A percentile compares a stretch with the other conserved stretches of the same genome.
phyloP scores from a whole-genome alignment of 352 stramenopile species.

The Pythium rhizo-oryzae region DNA sequence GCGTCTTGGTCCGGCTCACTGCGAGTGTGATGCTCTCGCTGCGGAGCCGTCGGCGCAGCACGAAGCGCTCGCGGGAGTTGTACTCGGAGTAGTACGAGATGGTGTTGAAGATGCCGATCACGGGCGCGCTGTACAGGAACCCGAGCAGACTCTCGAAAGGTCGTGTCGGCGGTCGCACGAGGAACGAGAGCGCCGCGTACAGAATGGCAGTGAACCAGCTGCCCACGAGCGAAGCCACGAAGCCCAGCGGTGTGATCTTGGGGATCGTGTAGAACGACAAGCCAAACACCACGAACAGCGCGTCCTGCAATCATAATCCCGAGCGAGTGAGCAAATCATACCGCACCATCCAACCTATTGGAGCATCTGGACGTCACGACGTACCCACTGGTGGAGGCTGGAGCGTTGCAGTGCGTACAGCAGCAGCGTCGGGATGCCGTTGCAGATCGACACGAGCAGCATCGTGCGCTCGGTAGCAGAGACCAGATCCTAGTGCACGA shows the following conservation, averaged over 20 bases:
- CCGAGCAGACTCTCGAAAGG: conserved; percentile 58
- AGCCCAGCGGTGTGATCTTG: conserved; percentile 82
- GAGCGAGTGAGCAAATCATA: neutral
- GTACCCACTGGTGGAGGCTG: conserved; percentile 84
- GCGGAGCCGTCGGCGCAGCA: conserved; percentile 62
- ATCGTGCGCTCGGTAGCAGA: conserved; percentile 69
- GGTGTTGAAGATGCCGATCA: conserved; percentile 84
- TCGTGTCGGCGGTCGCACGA: conserved; percentile 47
- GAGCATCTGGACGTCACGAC: neutral
- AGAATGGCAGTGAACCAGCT: conserved; percentile 67
- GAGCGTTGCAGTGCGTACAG: conserved; percentile 69
- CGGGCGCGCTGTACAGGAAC: conserved; percentile 68
- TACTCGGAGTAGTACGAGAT: conserved; percentile 89
- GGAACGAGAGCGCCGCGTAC: conserved; percentile 58
- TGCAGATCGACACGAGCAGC: conserved; percentile 71
- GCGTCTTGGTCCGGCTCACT: conserved; percentile 58
- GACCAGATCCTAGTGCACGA: conserved; percentile 51
- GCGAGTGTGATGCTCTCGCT: conserved; percentile 81
- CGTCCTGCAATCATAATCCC: too few relatives aligned
- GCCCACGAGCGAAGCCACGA: conserved; percentile 70
- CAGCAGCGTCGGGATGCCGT: conserved; percentile 69
- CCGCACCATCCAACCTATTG: neutral
- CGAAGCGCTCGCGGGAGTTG: conserved; percentile 79
- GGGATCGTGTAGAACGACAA: conserved; percentile 87
- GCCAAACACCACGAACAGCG: conserved; percentile 82